Conservation (phyloP, 495 filamentous ascomycete species). For the Hypoxylon cercidicola region DNA sequence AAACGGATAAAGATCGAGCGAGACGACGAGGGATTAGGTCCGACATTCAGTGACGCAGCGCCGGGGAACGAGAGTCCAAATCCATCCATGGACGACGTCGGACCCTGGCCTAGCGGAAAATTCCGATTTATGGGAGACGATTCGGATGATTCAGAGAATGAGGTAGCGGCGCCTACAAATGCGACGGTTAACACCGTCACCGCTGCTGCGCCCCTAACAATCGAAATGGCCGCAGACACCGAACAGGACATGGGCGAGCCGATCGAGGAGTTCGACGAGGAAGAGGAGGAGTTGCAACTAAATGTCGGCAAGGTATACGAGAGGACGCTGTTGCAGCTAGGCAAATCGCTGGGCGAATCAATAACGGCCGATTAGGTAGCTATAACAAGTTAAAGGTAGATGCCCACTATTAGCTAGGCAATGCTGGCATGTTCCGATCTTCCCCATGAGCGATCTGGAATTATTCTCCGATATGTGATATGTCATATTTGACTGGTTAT, state of each 20-base stretch:
- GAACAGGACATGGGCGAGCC: conserved; percentile 29
- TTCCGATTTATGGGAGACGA: conserved; percentile 46
- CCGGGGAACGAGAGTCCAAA: conserved; percentile 38
- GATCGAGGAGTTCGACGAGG: conserved; percentile 53
- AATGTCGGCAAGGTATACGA: conserved; percentile 82
- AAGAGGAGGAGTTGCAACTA: conserved; percentile 62
- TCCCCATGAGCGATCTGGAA: too few relatives aligned
- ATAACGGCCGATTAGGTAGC: conserved; percentile 12
- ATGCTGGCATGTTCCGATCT: too few relatives aligned
- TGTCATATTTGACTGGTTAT: too few relatives aligned
- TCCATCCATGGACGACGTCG: conserved; percentile 1
- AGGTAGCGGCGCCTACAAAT: conserved; percentile 7
- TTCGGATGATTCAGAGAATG: conserved; percentile 37
- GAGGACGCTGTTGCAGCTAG: conserved; percentile 76
- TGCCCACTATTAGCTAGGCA: too few relatives aligned
- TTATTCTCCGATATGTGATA: too few relatives aligned
- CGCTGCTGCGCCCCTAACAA: not conserved
- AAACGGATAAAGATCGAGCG: conserved; percentile 49
- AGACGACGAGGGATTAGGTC: conserved; percentile 30
- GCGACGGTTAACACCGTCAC: not conserved
- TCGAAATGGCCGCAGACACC: conserved; percentile 16
- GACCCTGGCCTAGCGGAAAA: conserved; percentile 17
- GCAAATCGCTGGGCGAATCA: conserved; percentile 63
- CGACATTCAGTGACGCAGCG: conserved; percentile 45
- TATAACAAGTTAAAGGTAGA: not conserved